phyloP scores from a whole-genome alignment of 2,329 filamentous ascomycete species.

The Fusarium paranaense region DNA sequence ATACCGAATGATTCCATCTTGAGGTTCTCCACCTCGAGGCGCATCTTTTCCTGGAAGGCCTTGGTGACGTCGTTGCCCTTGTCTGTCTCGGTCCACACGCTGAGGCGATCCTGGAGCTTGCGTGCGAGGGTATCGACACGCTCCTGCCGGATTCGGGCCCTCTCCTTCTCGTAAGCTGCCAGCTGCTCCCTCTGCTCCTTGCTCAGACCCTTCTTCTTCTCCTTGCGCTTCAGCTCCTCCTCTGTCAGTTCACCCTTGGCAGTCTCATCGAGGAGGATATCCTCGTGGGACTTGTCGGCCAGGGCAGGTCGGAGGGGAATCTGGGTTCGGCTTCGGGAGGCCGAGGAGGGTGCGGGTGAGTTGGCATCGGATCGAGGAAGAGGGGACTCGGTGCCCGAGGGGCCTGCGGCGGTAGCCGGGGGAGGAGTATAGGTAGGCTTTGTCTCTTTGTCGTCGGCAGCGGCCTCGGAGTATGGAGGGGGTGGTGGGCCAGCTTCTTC shows the following conservation, averaged over 20 bases:
- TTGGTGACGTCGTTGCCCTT: constrained; percentile 85
- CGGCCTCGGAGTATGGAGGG: constrained; percentile 53
- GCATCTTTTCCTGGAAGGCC: constrained; percentile 94
- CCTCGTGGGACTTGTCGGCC: constrained; percentile 82
- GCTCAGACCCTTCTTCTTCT: constrained; percentile 89
- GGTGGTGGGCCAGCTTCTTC: constrained; percentile 45
- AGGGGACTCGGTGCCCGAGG: constrained; percentile 37
- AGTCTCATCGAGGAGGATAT: constrained; percentile 63
- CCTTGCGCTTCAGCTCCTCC: constrained; percentile 57
- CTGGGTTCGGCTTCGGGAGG: constrained; percentile 58
- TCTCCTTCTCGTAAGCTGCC: constrained; percentile 87
- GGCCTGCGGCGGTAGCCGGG: constrained; percentile 12
- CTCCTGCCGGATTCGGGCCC: constrained; percentile 85
- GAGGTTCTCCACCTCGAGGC: constrained; percentile 94
- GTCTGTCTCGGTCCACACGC: constrained; percentile 97
- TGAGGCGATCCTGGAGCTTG: constrained; percentile 90
- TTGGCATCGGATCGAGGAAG: constrained; percentile 50
- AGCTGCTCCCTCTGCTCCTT: constrained; percentile 96
- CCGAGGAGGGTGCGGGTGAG: constrained; percentile 57
- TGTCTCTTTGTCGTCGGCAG: constrained; percentile 53
- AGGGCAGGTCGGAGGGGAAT: constrained; percentile 87
- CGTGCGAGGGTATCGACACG: constrained; percentile 85
- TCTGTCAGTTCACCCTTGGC: constrained; percentile 78
- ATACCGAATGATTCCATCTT: constrained; percentile 99
- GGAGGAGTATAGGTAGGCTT: constrained; percentile 35